Conservation (phyloP, 2,329 filamentous ascomycete genomes). For the Knufia petricola region DNA sequence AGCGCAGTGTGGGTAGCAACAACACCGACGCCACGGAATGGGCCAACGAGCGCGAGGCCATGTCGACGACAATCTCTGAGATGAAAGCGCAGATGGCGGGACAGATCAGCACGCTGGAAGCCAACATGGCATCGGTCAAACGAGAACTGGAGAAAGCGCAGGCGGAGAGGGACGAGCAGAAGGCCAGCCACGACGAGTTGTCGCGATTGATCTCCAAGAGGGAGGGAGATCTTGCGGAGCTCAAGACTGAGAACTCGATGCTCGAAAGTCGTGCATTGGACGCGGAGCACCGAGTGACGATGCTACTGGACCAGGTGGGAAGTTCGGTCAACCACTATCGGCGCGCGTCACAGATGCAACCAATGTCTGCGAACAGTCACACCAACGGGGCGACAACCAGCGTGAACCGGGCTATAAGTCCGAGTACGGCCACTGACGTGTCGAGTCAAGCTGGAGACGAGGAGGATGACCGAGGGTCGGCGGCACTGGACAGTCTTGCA, state of each 20-base stretch:
- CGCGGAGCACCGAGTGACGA: slow-evolving; percentile 84
- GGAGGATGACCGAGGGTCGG: slow-evolving; percentile 46
- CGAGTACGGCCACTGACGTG: slow-evolving; percentile 26
- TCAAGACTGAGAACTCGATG: slow-evolving; percentile 70
- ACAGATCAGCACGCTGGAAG: slow-evolving; percentile 60
- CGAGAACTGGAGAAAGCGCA: slow-evolving; percentile 58
- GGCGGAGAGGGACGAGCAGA: slow-evolving; percentile 59
- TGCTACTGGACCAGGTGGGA: slow-evolving; percentile 90
- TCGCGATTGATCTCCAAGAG: slow-evolving; percentile 44
- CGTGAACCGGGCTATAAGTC: not conserved
- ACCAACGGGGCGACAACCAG: not conserved
- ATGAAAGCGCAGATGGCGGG: slow-evolving; percentile 60
- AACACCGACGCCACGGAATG: slow-evolving; percentile 50
- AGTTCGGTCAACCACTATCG: slow-evolving; percentile 90
- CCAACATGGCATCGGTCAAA: slow-evolving; percentile 58
- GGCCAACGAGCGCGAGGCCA: slow-evolving; percentile 60
- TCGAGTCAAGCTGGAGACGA: slow-evolving; percentile 29
- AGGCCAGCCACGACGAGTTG: slow-evolving; percentile 51
- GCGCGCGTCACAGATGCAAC: slow-evolving; percentile 51
- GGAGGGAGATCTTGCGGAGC: slow-evolving; percentile 63
- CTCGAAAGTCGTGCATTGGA: slow-evolving; percentile 79
- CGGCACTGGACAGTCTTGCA: slow-evolving; percentile 81
- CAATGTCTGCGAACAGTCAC: slow-evolving; percentile 17
- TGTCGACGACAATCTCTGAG: slow-evolving; percentile 59
- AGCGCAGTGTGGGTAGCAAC: slow-evolving; percentile 22